Conservation (phyloP, 768 basidiomycete genomes). For the Podaxis sp. region DNA sequence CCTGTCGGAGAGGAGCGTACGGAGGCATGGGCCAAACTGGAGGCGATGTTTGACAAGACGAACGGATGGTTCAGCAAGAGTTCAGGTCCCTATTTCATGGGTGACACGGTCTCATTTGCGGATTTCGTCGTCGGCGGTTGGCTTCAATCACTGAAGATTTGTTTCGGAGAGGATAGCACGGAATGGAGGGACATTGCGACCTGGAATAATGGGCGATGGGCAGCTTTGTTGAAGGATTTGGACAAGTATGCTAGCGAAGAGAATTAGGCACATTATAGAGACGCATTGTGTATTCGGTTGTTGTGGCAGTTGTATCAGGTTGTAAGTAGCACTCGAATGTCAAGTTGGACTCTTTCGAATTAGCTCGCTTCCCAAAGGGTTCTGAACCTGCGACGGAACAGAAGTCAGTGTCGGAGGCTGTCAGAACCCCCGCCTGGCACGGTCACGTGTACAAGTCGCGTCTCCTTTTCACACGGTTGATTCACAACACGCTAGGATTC, state of each 20-base stretch:
- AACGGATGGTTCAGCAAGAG: conserved; percentile 16
- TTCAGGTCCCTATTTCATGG: conserved; percentile 11
- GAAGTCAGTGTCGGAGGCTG: background rate
- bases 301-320: background rate
- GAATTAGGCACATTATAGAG: background rate
- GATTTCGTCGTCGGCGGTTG: conserved; percentile 35
- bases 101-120: conserved; percentile 23
- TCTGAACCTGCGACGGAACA: background rate
- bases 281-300: background rate
- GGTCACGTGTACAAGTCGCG: conserved; percentile 7
- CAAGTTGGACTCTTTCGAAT: no score
- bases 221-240: conserved; percentile 24
- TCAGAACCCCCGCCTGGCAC: background rate
- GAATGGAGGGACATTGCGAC: conserved; percentile 36
- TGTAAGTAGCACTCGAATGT: background rate
- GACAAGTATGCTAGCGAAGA: conserved; percentile 13
- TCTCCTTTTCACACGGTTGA: conserved; percentile 11
- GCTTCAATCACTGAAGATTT: conserved; percentile 26
- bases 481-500: background rate
- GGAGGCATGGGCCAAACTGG: conserved; percentile 21
- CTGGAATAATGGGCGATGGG: conserved; percentile 39
- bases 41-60: conserved; percentile 16
- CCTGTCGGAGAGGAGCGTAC: background rate
- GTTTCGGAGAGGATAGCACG: conserved; percentile 31
- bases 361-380: background rate